Conservation (phyloP, 2,329 filamentous ascomycete species). For the Ascomycota sp. region DNA sequence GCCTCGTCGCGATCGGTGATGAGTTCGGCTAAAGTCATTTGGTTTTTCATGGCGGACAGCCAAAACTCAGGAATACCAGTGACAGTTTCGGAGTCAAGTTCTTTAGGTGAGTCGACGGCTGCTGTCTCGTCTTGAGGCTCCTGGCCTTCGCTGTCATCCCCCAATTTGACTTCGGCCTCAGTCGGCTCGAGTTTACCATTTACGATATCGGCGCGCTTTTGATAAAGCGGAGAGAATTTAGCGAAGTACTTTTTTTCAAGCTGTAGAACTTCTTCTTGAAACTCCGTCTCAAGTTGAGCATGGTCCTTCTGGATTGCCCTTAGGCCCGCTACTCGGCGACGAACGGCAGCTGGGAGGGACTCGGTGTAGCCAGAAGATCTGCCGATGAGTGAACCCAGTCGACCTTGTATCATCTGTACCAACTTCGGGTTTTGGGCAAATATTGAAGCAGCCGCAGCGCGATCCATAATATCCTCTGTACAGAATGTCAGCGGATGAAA, state of each 20-base stretch:
- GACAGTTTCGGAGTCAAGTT: slow-evolving; percentile 30
- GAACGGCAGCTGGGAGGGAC: slow-evolving; percentile 71
- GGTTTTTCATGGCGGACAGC: slow-evolving; percentile 99
- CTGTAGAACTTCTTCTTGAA: slow-evolving; percentile 93
- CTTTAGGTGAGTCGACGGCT: slow-evolving; percentile 30
- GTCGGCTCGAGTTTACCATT: slow-evolving; percentile 73
- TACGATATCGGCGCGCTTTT: slow-evolving; percentile 82
- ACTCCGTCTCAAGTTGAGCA: slow-evolving; percentile 91
- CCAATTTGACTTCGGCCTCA: slow-evolving; percentile 66
- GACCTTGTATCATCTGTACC: slow-evolving; percentile 93
- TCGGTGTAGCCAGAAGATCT: slow-evolving; percentile 95
- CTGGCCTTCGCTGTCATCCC: slow-evolving; percentile 50
- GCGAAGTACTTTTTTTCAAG: slow-evolving; percentile 99
- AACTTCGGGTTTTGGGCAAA: slow-evolving; percentile 90
- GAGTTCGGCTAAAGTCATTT: slow-evolving; percentile 88
- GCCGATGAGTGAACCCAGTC: slow-evolving; percentile 78
- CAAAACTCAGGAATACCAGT: slow-evolving; percentile 95
- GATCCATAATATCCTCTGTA: slow-evolving; percentile 64
- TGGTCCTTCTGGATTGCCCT: slow-evolving; percentile 98
- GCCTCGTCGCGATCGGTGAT: slow-evolving; percentile 94
- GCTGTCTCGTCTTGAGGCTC: slow-evolving; percentile 46
- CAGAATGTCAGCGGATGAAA: neutral
- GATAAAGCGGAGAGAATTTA: slow-evolving; percentile 92
- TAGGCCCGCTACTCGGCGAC: slow-evolving; percentile 78
- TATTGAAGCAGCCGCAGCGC: slow-evolving; percentile 65